Conservation (phyloP, 768 basidiomycete genomes). For the Suillus sp. region DNA sequence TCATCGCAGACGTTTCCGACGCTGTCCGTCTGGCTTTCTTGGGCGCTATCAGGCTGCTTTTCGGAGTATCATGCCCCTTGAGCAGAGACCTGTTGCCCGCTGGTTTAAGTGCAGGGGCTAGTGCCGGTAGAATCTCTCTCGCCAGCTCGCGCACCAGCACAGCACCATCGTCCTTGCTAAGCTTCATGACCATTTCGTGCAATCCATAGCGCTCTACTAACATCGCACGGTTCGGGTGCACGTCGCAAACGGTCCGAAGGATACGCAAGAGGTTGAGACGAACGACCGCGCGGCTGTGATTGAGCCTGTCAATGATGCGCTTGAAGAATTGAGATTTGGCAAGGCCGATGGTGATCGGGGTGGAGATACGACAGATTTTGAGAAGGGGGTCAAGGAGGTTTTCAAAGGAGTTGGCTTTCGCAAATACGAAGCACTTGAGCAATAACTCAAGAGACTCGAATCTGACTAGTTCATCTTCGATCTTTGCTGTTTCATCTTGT, state of each 20-base stretch:
- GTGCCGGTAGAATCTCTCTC: conserved; percentile 77
- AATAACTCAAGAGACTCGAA: conserved; percentile 63
- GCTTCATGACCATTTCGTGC: conserved; percentile 73
- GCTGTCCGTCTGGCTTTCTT: conserved; percentile 69
- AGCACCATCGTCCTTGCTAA: conserved; percentile 86
- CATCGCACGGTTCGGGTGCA: conserved; percentile 81
- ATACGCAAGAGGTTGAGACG: conserved; percentile 88
- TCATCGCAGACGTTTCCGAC: conserved; percentile 59
- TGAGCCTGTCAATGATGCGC: conserved; percentile 82
- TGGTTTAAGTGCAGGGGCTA: conserved; percentile 72
- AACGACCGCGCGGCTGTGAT: conserved; percentile 77
- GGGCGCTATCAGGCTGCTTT: conserved; percentile 52
- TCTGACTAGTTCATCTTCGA: conserved; percentile 86
- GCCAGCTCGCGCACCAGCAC: conserved; percentile 90
- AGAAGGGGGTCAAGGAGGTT: conserved; percentile 90
- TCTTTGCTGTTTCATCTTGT: conserved; percentile 91
- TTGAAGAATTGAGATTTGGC: conserved; percentile 84
- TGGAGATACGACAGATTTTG: conserved; percentile 86
- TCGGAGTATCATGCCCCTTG: conserved; percentile 40
- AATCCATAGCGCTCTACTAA: conserved; percentile 84
- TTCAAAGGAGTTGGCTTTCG: conserved; percentile 91
- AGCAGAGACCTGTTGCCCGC: conserved; percentile 32
- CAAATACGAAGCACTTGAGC: conserved; percentile 76
- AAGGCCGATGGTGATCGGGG: conserved; percentile 70
- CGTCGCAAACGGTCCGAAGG: conserved; percentile 83